Conservation (phyloP, 176 grass and related monocot species). For the Avena insularis region DNA sequence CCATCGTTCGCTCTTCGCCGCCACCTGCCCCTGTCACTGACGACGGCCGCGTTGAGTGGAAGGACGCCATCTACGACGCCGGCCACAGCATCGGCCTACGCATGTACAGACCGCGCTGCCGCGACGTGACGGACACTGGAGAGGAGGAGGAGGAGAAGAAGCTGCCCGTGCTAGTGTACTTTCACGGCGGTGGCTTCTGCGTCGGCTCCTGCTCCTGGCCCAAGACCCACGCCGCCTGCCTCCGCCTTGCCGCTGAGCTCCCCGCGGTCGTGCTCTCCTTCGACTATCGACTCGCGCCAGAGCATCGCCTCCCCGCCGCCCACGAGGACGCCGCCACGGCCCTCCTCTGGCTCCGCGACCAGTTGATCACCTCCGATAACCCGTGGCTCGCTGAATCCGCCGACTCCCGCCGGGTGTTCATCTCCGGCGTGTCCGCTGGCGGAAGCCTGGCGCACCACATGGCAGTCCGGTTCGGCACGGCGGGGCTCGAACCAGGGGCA, state of each 20-base stretch:
- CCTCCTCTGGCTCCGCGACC: neutral
- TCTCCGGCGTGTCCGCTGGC: neutral
- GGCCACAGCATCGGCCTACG: too few species aligned
- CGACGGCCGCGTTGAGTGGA: neutral
- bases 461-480: conserved; percentile 42
- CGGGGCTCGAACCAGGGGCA: conserved; percentile 23
- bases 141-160: neutral
- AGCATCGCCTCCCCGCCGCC: conserved; percentile 65
- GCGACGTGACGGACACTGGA: neutral
- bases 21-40: neutral
- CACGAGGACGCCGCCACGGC: neutral
- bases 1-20: neutral
- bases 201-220: neutral
- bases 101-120: neutral
- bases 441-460: conserved; percentile 51
- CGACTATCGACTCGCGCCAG: conserved; percentile 50
- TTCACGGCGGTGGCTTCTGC: neutral
- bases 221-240: neutral
- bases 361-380: neutral
- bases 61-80: too few species aligned
- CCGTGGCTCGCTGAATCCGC: conserved; percentile 1
- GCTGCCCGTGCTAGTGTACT: neutral
- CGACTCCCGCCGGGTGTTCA: conserved; percentile 1
- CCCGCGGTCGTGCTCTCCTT: neutral
- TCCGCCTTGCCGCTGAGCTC: neutral